A percentile compares a stretch with the other conserved stretches of the same genome.
phyloP scores from a whole-genome alignment of 352 stramenopile genomes.

The Globisporangium irregulare region DNA sequence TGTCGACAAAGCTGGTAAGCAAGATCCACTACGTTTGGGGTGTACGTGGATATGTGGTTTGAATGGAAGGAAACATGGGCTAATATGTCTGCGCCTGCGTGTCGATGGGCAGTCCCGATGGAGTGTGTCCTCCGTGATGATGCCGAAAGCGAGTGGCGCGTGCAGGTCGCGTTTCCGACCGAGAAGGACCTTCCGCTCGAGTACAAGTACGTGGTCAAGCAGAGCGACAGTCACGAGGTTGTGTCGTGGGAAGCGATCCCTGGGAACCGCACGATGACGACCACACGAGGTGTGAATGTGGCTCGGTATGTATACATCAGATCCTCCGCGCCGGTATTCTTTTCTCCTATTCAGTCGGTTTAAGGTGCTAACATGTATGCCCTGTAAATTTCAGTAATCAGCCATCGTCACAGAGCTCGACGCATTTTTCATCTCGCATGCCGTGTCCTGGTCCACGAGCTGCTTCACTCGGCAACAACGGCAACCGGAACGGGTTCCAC shows the following conservation, averaged over 20 bases:
- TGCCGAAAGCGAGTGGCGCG: slow-evolving; percentile 38
- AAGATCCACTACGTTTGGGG: background rate
- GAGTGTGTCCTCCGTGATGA: slow-evolving; percentile 24
- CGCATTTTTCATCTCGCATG: slow-evolving; percentile 30
- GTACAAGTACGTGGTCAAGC: slow-evolving; percentile 81
- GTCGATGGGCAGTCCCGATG: slow-evolving; percentile 40
- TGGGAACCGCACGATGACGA: slow-evolving; percentile 60
- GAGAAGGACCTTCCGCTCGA: slow-evolving; percentile 35
- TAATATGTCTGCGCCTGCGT: background rate
- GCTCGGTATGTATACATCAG: slow-evolving; percentile 41
- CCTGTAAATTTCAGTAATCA: slow-evolving; percentile 20
- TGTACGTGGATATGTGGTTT: background rate
- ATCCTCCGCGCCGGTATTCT: no score
- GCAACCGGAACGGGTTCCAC: slow-evolving; percentile 60
- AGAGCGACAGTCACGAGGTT: slow-evolving; percentile 29
- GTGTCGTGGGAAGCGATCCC: slow-evolving; percentile 73
- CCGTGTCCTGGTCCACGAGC: slow-evolving; percentile 40
- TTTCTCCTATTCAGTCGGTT: no score
- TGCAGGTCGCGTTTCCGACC: slow-evolving; percentile 27
- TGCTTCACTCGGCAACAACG: slow-evolving; percentile 58
- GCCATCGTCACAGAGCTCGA: slow-evolving; percentile 53
- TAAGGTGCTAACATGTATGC: no score
- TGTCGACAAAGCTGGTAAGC: slow-evolving; percentile 40
- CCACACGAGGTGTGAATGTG: slow-evolving; percentile 40
- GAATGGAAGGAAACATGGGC: background rate